Conservation (phyloP, 2,329 filamentous ascomycete genomes). For the Tolypocladium paradoxum region DNA sequence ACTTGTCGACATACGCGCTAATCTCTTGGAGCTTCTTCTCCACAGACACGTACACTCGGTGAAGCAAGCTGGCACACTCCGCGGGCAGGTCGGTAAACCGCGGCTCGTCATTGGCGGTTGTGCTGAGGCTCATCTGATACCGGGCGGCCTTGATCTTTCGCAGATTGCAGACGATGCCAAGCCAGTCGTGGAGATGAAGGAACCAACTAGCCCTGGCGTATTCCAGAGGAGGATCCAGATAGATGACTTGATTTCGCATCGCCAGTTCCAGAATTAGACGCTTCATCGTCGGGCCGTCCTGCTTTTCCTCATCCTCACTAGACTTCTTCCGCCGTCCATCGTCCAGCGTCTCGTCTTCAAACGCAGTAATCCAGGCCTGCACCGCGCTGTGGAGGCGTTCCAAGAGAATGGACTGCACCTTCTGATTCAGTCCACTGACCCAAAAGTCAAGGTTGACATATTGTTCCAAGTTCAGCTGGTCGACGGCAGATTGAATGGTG, state of each 20-base stretch:
- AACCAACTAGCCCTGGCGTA: constrained; percentile 91
- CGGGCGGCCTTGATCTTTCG: constrained; percentile 90
- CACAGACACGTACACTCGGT: constrained; percentile 70
- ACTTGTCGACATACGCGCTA: constrained; percentile 84
- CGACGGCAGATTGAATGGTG: constrained; percentile 80
- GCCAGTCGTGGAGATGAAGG: constrained; percentile 82
- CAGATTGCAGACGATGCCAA: constrained; percentile 83
- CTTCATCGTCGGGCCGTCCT: constrained; percentile 54
- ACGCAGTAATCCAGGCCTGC: constrained; percentile 76
- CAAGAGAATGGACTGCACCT: constrained; percentile 71
- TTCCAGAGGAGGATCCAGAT: constrained; percentile 86
- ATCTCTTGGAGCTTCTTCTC: constrained; percentile 76
- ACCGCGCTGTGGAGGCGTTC: constrained; percentile 78
- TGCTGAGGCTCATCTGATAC: constrained; percentile 80
- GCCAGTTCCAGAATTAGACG: constrained; percentile 81
- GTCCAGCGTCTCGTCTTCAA: constrained; percentile 51
- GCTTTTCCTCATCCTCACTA: constrained; percentile 32
- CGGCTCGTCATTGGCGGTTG: constrained; percentile 50
- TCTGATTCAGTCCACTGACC: constrained; percentile 78
- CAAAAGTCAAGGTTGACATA: constrained; percentile 88
- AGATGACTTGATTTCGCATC: constrained; percentile 97
- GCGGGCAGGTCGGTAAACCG: constrained; percentile 79
- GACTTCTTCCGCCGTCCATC: constrained; percentile 42
- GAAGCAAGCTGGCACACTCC: constrained; percentile 69
- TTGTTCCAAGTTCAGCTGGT: constrained; percentile 92